These are phyloP conservation scores for Cryomyces antarcticus DNA, from an alignment of 495 filamentous ascomycete species.

Conservation along the genomic window DNA sequence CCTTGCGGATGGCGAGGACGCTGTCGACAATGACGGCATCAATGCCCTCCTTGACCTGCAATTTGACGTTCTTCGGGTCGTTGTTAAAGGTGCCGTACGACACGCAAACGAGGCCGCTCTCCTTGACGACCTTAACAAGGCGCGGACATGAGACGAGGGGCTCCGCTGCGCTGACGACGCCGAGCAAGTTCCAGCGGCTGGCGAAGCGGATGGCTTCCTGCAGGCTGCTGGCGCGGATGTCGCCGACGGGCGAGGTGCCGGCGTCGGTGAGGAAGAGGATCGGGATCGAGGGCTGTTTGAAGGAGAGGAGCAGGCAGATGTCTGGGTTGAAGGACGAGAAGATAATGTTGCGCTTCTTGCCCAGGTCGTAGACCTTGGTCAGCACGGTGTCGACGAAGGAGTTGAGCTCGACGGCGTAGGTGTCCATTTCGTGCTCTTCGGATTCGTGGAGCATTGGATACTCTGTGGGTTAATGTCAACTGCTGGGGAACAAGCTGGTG, in stretches of 20 bases:
- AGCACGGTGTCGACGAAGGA: constrained; percentile 91
- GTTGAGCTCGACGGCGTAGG: constrained; percentile 90
- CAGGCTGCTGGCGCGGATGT: constrained; percentile 77
- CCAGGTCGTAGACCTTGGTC: constrained; percentile 61
- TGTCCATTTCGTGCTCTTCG: constrained; percentile 93
- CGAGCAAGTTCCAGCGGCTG: constrained; percentile 79
- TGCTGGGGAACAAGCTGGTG: constrained; percentile 2
- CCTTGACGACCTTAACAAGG: constrained; percentile 90
- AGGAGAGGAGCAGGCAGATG: constrained; percentile 76
- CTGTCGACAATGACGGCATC: constrained; percentile 94
- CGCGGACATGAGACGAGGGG: constrained; percentile 73
- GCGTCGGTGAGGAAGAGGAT: constrained; percentile 89
- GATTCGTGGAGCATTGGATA: constrained; percentile 94
- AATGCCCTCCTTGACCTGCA: constrained; percentile 86
- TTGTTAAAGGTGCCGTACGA: constrained; percentile 85
- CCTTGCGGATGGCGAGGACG: constrained; percentile 64
- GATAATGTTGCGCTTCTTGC: constrained; percentile 60
- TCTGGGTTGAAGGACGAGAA: constrained; percentile 97
- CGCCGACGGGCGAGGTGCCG: constrained; percentile 52
- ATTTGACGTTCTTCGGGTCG: constrained; percentile 60
- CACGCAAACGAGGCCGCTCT: constrained; percentile 85
- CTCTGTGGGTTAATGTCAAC: constrained; percentile 27
- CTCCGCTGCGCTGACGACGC: constrained; percentile 68
- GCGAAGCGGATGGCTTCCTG: constrained; percentile 94
- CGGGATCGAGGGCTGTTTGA: constrained; percentile 91